Base-by-base conservation (phyloP, 306 rosid genomes). In the Rosa rugosa region DNA sequence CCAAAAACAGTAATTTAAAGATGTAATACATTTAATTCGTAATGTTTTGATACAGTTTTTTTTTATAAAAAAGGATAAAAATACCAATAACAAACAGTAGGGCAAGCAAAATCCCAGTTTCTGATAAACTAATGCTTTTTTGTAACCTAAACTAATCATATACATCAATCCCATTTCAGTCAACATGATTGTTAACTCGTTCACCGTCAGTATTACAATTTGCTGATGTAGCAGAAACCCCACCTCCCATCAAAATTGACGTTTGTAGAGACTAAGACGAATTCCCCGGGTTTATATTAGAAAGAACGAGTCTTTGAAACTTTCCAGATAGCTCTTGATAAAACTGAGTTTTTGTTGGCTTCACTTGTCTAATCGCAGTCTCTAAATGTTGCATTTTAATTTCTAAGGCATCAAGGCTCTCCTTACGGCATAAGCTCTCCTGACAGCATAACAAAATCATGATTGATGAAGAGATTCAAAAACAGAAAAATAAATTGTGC, bases 371-470 rank as follows among this genome's bases (percentile, higher is more conserved):
- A 75, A 89, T 89, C 70, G 95, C 91, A 71, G 65, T 75, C 86
- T 82, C 87, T 54, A 92, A 88, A 86, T 94, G 97, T 84, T 85
- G 79, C 94, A 88, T 92, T 73, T 84, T 86, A 82, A 94, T 84
- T 80, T 85, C 85, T 17, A 89, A 88, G 82, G 90, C 91, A 66
- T 84, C 75, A 77, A 88, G 87, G 83, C 80, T 86, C 88, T 92
- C 97, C 92, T 92, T 81, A 79, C 73, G 76, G 82, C 77, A 53
- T 50, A 72, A 84, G 80, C 80, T 86, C 88, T 92, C 97, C 94
- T 92, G 83, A 80, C 76, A 75, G 80, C 80, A 59, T 46, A 69
- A 84, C 22, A 73, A 41, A 51, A 18, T 17, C 62, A 46, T 44
- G 40, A 76, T 77, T 42, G 60, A 66, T 60, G 47, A 81, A 40